Evolutionary conservation across 2,329 filamentous ascomycete species (phyloP).

Genomic region (Fusarium graminum): DNA sequence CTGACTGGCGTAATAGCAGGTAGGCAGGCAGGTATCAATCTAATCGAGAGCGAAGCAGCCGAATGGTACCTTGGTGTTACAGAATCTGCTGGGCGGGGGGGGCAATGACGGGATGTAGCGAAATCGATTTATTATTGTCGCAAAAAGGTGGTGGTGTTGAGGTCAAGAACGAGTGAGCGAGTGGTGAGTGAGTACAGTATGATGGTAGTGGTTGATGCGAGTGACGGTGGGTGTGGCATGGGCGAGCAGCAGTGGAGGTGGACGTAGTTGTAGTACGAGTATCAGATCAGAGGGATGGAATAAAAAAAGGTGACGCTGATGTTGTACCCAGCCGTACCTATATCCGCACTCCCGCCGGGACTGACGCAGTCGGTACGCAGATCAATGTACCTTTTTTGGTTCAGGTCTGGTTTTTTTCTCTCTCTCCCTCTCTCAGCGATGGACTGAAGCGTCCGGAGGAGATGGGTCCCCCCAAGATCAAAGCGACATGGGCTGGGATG

Average conservation of each 20-base stretch:
- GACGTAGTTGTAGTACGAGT: slow-evolving; percentile 30
- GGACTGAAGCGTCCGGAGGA: slow-evolving; percentile 24
- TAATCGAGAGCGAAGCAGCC: slow-evolving; percentile 15
- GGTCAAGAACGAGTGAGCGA: slow-evolving; percentile 29
- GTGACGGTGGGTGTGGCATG: slow-evolving; percentile 26
- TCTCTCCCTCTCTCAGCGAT: background rate
- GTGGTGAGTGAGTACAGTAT: slow-evolving; percentile 17
- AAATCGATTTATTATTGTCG: slow-evolving; percentile 30
- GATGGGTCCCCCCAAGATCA: slow-evolving; percentile 35
- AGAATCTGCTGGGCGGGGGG: background rate
- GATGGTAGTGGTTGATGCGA: slow-evolving; percentile 6
- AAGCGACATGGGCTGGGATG: slow-evolving; percentile 38
- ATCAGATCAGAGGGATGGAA: slow-evolving; percentile 21
- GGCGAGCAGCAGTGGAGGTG: slow-evolving; percentile 32
- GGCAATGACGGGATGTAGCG: slow-evolving; percentile 32
- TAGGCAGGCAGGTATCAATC: slow-evolving; percentile 12
- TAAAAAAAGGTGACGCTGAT: slow-evolving; percentile 41
- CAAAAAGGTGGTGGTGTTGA: slow-evolving; percentile 40
- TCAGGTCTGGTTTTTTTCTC: slow-evolving; percentile 1
- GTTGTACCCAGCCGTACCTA: slow-evolving; percentile 48
- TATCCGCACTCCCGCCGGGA: slow-evolving; percentile 41
- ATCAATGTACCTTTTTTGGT: slow-evolving; percentile 19
- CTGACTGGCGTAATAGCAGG: slow-evolving; percentile 7
- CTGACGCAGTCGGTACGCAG: slow-evolving; percentile 21
- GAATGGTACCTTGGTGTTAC: slow-evolving; percentile 13